Evolutionary conservation across 768 basidiomycete species (phyloP).

Genomic region (Calocybe cyanea): DNA sequence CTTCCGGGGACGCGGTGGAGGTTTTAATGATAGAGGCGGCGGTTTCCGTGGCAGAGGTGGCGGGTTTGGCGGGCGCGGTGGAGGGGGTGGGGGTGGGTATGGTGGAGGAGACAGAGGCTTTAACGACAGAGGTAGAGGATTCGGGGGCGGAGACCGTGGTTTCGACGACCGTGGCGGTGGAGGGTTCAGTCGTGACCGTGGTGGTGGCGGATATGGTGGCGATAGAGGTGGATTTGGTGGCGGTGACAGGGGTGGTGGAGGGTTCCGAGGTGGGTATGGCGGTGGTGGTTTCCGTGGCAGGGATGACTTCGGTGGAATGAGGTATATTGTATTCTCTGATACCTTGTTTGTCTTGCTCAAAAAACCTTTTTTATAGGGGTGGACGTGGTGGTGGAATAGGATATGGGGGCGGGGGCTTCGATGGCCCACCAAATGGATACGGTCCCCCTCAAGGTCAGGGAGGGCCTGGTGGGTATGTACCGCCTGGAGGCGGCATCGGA

Average conservation of each 20-base stretch:
- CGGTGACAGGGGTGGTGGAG: slow-evolving; percentile 30
- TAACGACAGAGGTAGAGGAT: slow-evolving; percentile 26
- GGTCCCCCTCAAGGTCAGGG: slow-evolving; percentile 26
- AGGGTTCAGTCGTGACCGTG: slow-evolving; percentile 30
- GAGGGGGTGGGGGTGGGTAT: slow-evolving; percentile 33
- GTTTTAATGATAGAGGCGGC: slow-evolving; percentile 31
- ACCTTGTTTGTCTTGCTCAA: slow-evolving; percentile 13
- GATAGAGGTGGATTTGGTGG: slow-evolving; percentile 29
- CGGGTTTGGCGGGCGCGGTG: slow-evolving; percentile 34
- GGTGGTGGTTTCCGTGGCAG: slow-evolving; percentile 22
- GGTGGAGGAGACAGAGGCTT: slow-evolving; percentile 38
- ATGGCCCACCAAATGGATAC: slow-evolving; percentile 49
- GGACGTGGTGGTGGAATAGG: slow-evolving; percentile 74
- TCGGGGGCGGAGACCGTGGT: slow-evolving; percentile 29
- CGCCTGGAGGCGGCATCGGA: slow-evolving; percentile 58
- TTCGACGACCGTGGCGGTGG: slow-evolving; percentile 37
- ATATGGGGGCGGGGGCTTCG: slow-evolving; percentile 54
- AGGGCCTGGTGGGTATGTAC: slow-evolving; percentile 36
- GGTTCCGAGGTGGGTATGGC: slow-evolving; percentile 36
- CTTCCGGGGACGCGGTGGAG: slow-evolving; percentile 27
- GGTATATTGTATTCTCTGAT: slow-evolving; percentile 28
- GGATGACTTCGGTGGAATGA: slow-evolving; percentile 37
- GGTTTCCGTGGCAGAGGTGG: slow-evolving; percentile 37
- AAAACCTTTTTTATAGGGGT: slow-evolving; percentile 32
- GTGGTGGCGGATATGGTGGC: slow-evolving; percentile 38